Evolutionary conservation across 176 grass and related monocot species (phyloP).

Genomic region (Lolium rigidum): DNA sequence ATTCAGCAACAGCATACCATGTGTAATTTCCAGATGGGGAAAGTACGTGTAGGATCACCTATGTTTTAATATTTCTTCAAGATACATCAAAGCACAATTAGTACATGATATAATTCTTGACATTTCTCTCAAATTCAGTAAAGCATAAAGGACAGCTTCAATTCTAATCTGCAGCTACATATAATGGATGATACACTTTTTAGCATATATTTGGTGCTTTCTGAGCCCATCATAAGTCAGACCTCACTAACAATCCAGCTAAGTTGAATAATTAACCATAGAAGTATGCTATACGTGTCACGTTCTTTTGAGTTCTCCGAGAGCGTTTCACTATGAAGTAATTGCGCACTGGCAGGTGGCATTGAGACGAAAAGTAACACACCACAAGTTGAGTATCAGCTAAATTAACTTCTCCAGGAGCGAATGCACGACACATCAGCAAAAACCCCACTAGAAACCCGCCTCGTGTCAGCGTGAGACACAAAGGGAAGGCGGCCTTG

Average conservation of each 20-base stretch:
- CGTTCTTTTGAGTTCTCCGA: neutral
- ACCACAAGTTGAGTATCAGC: neutral
- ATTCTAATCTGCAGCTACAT: constrained; percentile 15
- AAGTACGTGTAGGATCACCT: neutral
- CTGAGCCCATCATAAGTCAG: constrained; percentile 5
- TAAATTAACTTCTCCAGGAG: neutral
- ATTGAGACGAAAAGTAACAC: neutral
- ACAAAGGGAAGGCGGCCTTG: neutral
- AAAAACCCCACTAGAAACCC: neutral
- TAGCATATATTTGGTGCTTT: neutral
- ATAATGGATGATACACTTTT: neutral
- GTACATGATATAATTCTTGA: neutral
- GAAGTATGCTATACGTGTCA: neutral
- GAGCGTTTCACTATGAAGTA: neutral
- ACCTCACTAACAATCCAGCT: neutral
- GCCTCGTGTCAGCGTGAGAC: neutral
- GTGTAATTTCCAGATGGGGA: neutral
- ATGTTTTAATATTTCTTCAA: neutral
- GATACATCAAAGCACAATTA: neutral
- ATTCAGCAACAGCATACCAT: constrained; percentile 5
- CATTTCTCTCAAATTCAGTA: neutral
- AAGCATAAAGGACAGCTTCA: constrained; percentile 12
- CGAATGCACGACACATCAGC: neutral
- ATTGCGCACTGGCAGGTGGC: neutral
- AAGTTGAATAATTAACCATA: constrained; percentile 1